Evolutionary conservation across 1,139 yeast species (phyloP).

Genomic region (Candida glucosophila): DNA sequence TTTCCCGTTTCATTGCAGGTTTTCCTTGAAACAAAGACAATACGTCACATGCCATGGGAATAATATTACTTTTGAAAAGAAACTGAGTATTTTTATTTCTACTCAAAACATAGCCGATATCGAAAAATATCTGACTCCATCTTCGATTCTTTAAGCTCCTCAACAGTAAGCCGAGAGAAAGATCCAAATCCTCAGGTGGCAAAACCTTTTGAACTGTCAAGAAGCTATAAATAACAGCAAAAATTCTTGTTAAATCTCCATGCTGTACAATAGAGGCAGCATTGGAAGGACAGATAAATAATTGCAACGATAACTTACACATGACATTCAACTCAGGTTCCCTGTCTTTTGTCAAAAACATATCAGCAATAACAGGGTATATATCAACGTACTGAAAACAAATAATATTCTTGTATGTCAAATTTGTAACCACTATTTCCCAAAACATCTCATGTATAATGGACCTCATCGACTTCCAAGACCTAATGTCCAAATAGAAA

Average conservation of each 20-base stretch:
- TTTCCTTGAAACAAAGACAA: constrained; percentile 71
- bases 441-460: constrained; percentile 62
- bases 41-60: constrained; percentile 54
- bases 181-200: constrained; percentile 36
- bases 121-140: constrained; percentile 81
- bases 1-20: constrained; percentile 68
- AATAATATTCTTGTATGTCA: constrained; percentile 48
- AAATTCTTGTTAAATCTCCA: constrained; percentile 61
- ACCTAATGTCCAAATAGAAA: constrained; percentile 58
- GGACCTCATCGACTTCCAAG: constrained; percentile 61
- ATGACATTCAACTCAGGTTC: constrained; percentile 80
- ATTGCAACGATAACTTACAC: constrained; percentile 71
- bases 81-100: constrained; percentile 51
- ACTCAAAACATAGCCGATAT: constrained; percentile 68
- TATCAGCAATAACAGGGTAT: constrained; percentile 71
- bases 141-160: constrained; percentile 63
- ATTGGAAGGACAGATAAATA: constrained; percentile 77
- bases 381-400: constrained; percentile 78
- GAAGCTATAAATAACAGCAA: constrained; percentile 60
- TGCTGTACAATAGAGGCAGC: constrained; percentile 62
- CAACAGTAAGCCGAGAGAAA: constrained; percentile 33
- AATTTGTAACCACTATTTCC: constrained; percentile 60
- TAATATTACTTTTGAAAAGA: constrained; percentile 22
- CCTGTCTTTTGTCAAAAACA: constrained; percentile 60
- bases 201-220: constrained; percentile 50